phyloP scores from a whole-genome alignment of 78 protist genomes.

The Pigoraptor vietnamica region DNA sequence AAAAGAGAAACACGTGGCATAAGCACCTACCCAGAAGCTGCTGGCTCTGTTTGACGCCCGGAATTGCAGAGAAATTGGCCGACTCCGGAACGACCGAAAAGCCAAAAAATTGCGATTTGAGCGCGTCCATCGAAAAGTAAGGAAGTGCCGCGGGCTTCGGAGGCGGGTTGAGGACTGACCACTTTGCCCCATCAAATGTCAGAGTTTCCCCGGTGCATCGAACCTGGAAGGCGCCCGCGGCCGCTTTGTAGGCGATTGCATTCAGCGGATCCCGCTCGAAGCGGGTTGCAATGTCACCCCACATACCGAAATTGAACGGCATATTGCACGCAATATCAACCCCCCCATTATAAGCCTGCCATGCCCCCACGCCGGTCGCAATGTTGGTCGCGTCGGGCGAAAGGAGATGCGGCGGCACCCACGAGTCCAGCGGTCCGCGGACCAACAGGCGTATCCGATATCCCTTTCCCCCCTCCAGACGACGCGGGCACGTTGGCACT shows the following conservation, averaged over 20 bases:
- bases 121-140: too few relatives aligned
- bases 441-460: not conserved
- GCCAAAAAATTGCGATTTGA: too few relatives aligned
- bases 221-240: too few relatives aligned
- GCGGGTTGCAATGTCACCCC: not conserved
- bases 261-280: not conserved
- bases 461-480: not conserved
- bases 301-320: not conserved
- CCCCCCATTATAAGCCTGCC: not conserved
- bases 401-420: not conserved
- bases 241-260: not conserved
- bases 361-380: not conserved
- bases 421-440: not conserved
- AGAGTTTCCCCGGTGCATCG: too few relatives aligned
- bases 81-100: too few relatives aligned
- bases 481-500: not conserved
- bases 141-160: too few relatives aligned
- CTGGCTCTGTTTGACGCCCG: too few relatives aligned
- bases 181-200: too few relatives aligned
- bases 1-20: too few relatives aligned
- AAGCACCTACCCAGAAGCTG: too few relatives aligned
- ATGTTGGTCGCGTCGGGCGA: not conserved
- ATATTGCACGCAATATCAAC: not conserved
- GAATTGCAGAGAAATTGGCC: too few relatives aligned
- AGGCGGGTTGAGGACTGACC: too few relatives aligned